phyloP scores from a whole-genome alignment of 176 grass and related monocot genomes.

The Phragmites australis region DNA sequence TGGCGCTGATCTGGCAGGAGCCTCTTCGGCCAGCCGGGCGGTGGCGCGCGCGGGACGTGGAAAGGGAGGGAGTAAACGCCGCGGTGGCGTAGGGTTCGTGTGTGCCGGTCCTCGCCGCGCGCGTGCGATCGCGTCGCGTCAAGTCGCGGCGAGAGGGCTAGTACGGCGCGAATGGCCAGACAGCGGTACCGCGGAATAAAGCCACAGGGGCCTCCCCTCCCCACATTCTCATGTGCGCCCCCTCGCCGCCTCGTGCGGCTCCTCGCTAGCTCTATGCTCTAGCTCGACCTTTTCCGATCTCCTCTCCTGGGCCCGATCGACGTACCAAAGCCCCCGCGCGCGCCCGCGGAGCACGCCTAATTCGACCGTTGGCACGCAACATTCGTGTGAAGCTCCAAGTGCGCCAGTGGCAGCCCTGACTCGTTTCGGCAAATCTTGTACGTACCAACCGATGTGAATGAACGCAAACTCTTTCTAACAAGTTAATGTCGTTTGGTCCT shows the following conservation, averaged over 20 bases:
- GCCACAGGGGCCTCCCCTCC: not conserved
- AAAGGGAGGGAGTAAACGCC: not conserved
- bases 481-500: too few species aligned
- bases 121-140: not conserved
- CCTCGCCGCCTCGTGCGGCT: conserved; percentile 19
- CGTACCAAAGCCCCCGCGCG: not conserved
- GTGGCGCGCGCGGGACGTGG: not conserved
- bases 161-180: conserved; percentile 16
- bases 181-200: conserved; percentile 43
- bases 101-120: not conserved
- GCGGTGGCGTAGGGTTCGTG: not conserved
- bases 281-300: not conserved
- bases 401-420: not conserved
- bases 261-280: not conserved
- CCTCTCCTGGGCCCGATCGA: not conserved
- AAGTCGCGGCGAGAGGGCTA: not conserved
- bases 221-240: not conserved
- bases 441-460: conserved; percentile 13
- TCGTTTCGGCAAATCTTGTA: not conserved
- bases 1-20: not conserved
- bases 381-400: not conserved
- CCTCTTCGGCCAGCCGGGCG: not conserved
- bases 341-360: not conserved
- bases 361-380: conserved; percentile 23
- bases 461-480: too few species aligned